Conservation (phyloP, 352 stramenopile species). For the Pythium brachiatum region DNA sequence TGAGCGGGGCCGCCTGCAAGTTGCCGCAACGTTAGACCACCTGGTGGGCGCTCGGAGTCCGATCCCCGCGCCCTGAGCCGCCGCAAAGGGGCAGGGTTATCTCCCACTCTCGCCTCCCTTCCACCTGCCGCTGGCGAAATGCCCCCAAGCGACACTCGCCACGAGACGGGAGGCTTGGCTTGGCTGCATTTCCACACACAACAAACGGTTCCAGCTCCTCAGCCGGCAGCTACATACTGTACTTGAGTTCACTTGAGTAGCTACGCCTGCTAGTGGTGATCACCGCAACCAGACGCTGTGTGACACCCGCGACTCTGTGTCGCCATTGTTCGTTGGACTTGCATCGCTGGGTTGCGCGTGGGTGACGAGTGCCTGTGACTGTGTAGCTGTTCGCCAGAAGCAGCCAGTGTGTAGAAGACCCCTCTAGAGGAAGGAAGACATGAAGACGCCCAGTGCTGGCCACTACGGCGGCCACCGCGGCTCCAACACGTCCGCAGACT, state of each 20-base stretch:
- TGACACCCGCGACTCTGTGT: constrained; percentile 1
- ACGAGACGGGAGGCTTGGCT: neutral
- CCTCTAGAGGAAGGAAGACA: too few relatives aligned
- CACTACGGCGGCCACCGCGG: constrained; percentile 8
- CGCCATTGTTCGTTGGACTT: neutral
- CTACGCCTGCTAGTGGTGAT: neutral
- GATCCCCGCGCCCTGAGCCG: neutral
- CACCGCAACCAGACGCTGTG: neutral
- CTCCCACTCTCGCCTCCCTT: neutral
- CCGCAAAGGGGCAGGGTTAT: neutral
- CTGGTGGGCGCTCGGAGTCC: neutral
- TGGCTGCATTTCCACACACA: neutral
- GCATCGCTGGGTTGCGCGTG: neutral
- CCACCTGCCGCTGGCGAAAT: neutral
- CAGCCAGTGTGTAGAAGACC: constrained; percentile 2
- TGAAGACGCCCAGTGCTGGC: constrained; percentile 13
- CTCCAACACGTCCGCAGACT: constrained; percentile 18
- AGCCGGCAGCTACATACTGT: too few relatives aligned
- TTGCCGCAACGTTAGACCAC: neutral
- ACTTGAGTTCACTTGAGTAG: too few relatives aligned
- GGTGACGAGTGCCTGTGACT: too few relatives aligned
- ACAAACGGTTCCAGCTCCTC: too few relatives aligned
- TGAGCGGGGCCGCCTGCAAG: constrained; percentile 1
- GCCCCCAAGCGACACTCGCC: neutral
- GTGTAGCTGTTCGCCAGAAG: constrained; percentile 4